Percentiles rank a stretch among this genome's conserved stretches.
phyloP scores from a whole-genome alignment of 805 yeast species.

The Myxozyma neotropica region DNA sequence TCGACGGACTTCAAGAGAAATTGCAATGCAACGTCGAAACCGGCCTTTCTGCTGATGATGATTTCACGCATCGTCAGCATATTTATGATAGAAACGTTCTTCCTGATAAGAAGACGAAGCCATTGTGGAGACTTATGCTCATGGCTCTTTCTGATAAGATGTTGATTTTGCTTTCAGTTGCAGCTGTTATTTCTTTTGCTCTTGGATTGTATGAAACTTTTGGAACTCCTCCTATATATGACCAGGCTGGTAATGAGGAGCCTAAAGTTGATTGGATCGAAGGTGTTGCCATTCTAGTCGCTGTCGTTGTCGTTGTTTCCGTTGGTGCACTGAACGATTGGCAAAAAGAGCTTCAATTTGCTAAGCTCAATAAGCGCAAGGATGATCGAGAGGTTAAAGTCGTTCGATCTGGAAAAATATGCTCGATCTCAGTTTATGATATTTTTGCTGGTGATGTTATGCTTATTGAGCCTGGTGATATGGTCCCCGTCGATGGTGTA shows the following conservation, averaged over 20 bases:
- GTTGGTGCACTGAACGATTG: conserved; percentile 97
- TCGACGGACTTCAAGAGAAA: conserved; percentile 38
- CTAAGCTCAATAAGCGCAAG: conserved; percentile 82
- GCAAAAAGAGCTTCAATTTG: conserved; percentile 93
- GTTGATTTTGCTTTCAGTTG: conserved; percentile 75
- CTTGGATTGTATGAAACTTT: conserved; percentile 90
- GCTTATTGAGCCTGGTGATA: conserved; percentile 87
- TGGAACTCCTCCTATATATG: conserved; percentile 77
- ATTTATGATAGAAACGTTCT: conserved; percentile 69
- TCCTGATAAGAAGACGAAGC: conserved; percentile 71
- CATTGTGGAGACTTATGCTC: conserved; percentile 67
- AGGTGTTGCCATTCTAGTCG: conserved; percentile 95
- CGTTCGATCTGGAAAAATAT: conserved; percentile 69
- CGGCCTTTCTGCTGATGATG: conserved; percentile 41
- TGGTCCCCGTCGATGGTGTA: conserved; percentile 85
- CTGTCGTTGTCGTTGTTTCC: conserved; percentile 83
- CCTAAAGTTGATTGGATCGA: conserved; percentile 96
- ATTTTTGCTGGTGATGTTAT: conserved; percentile 85
- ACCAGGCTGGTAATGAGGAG: conserved; percentile 70
- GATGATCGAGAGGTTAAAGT: conserved; percentile 81
- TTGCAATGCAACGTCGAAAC: conserved; percentile 41
- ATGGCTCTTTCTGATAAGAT: conserved; percentile 92
- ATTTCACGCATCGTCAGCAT: conserved; percentile 43
- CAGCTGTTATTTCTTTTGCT: conserved; percentile 87
- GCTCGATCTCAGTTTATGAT: conserved; percentile 69